phyloP scores from a whole-genome alignment of 2,329 filamentous ascomycete species.

The Penicillium sp. region DNA sequence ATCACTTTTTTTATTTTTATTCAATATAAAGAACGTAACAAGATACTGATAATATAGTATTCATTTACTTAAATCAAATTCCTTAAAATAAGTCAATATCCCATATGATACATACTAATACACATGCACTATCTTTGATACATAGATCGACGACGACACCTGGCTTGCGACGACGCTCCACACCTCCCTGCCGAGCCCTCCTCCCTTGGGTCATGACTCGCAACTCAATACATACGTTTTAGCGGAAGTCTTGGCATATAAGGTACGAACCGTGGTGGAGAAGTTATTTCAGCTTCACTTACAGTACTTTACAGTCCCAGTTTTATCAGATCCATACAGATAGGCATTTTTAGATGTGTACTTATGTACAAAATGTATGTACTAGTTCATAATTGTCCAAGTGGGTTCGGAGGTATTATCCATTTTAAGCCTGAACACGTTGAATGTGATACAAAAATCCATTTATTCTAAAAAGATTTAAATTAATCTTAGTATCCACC shows the following conservation, averaged over 20 bases:
- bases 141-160: slow-evolving; percentile 8
- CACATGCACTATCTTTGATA: not conserved
- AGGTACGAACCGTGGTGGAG: slow-evolving; percentile 1
- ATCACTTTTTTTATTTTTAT: not conserved
- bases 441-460: not conserved
- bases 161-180: slow-evolving; percentile 14
- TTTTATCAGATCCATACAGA: not conserved
- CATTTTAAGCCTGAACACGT: not conserved
- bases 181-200: slow-evolving; percentile 5
- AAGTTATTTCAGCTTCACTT: not conserved
- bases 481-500: not conserved
- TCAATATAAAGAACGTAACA: not conserved
- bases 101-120: not conserved
- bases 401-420: not conserved
- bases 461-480: not conserved
- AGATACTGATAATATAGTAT: not conserved
- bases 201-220: slow-evolving; percentile 10
- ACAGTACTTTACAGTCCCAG: not conserved
- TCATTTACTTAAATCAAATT: not conserved
- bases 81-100: not conserved
- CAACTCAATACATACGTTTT: not conserved
- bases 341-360: not conserved
- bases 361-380: not conserved
- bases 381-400: not conserved
- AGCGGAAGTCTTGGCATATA: slow-evolving; percentile 12